Conservation (phyloP, 169 alveolate species). For the Plasmodium knowlesi region DNA sequence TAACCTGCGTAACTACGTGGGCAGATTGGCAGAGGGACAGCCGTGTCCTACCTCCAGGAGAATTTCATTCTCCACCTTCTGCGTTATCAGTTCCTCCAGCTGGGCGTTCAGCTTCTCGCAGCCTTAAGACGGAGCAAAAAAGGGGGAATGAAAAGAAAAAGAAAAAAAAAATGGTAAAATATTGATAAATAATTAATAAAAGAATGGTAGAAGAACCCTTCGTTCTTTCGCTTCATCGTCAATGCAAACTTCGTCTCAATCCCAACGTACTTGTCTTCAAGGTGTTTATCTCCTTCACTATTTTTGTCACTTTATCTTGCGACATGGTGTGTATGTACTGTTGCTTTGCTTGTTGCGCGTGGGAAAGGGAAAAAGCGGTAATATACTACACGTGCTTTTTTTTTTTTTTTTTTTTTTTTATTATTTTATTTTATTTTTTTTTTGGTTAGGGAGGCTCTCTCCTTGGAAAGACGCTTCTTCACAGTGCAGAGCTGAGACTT, state of each 20-base stretch:
- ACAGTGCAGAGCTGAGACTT: background rate
- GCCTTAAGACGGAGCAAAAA: slow-evolving; percentile 47
- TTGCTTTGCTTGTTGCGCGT: background rate
- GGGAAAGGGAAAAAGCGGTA: background rate
- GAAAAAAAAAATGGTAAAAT: background rate
- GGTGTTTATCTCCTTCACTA: slow-evolving; percentile 54
- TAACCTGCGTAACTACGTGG: background rate
- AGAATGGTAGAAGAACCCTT: background rate
- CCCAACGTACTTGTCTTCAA: slow-evolving; percentile 28
- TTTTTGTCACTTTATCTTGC: slow-evolving; percentile 52
- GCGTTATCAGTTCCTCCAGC: slow-evolving; percentile 60
- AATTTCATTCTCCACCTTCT: slow-evolving; percentile 70
- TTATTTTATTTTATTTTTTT: no score
- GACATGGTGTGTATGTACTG: slow-evolving; percentile 22
- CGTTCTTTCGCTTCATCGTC: background rate
- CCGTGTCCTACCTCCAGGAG: slow-evolving; percentile 31
- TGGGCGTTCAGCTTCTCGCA: slow-evolving; percentile 64
- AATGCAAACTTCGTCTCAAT: background rate
- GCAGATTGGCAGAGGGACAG: background rate
- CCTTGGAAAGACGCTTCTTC: background rate
- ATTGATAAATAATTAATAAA: no score
- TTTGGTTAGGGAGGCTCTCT: background rate
- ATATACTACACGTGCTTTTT: background rate
- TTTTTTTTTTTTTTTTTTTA: no score
- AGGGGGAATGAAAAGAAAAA: background rate